Evolutionary conservation across 805 yeast genomes (phyloP).

Genomic region (Candida ipomoeae): DNA sequence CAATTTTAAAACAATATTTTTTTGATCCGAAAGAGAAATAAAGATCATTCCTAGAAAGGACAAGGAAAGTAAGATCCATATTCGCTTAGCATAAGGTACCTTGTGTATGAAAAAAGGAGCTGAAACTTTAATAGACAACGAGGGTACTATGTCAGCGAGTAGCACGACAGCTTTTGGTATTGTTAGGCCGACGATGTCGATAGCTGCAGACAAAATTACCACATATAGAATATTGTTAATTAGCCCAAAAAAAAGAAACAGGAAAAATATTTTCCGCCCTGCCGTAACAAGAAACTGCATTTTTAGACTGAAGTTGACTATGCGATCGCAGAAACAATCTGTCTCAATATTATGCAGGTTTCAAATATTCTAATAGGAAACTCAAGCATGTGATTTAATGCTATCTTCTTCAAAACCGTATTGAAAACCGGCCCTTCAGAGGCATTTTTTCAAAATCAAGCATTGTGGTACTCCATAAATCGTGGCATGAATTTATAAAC

Average conservation of each 20-base stretch:
- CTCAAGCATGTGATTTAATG: neutral
- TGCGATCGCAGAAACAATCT: slow-evolving; percentile 1
- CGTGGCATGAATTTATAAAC: neutral
- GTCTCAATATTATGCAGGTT: slow-evolving; percentile 1
- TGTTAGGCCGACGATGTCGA: slow-evolving; percentile 79
- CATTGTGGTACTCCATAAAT: neutral
- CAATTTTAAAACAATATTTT: slow-evolving; percentile 39
- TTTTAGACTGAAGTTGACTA: neutral
- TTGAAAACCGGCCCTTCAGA: neutral
- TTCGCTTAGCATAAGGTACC: slow-evolving; percentile 55
- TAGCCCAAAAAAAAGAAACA: slow-evolving; percentile 82
- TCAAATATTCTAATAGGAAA: neutral
- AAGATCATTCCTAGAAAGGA: slow-evolving; percentile 73
- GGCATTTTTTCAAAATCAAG: neutral
- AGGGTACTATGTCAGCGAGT: slow-evolving; percentile 82
- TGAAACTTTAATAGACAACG: slow-evolving; percentile 61
- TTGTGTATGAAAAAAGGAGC: slow-evolving; percentile 79
- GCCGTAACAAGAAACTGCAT: slow-evolving; percentile 7
- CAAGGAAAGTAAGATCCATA: slow-evolving; percentile 50
- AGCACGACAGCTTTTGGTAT: slow-evolving; percentile 85
- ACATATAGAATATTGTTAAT: slow-evolving; percentile 87
- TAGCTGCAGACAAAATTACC: slow-evolving; percentile 86
- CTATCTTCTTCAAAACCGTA: neutral
- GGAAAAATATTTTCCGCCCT: slow-evolving; percentile 36
- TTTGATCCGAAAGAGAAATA: slow-evolving; percentile 42